phyloP scores from a whole-genome alignment of 2,329 filamentous ascomycete genomes.

The Stagonosporopsis vannaccii region DNA sequence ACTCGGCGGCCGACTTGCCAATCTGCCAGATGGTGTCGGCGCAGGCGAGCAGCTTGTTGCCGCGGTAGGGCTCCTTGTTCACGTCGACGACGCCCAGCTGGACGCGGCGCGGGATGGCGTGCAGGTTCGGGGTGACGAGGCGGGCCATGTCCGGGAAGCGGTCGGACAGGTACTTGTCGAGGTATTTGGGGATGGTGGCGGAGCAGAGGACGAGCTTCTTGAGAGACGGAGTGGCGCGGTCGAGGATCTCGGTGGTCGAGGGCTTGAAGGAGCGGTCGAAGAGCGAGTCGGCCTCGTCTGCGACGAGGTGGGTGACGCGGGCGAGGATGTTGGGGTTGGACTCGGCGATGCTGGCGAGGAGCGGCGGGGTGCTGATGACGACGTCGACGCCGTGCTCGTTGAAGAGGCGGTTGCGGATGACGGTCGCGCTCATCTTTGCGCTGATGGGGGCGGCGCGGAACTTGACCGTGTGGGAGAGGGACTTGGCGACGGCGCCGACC shows the following conservation, averaged over 20 bases:
- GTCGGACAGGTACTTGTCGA: conserved; percentile 83
- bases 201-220: conserved; percentile 92
- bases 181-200: conserved; percentile 88
- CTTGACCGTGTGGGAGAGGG: conserved; percentile 83
- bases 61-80: conserved; percentile 88
- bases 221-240: conserved; percentile 80
- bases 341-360: conserved; percentile 86
- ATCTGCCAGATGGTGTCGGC: conserved; percentile 95
- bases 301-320: conserved; percentile 85
- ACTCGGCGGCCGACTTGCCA: conserved; percentile 62
- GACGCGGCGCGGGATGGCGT: conserved; percentile 92
- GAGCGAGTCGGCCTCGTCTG: conserved; percentile 96
- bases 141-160: conserved; percentile 84
- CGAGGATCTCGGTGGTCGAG: conserved; percentile 81
- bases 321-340: conserved; percentile 91
- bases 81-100: conserved; percentile 94
- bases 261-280: conserved; percentile 92
- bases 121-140: conserved; percentile 92
- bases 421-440: conserved; percentile 74
- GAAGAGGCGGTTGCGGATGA: conserved; percentile 87
- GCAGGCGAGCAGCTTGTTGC: conserved; percentile 91
- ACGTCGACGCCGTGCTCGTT: conserved; percentile 82
- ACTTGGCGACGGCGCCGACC: conserved; percentile 81
- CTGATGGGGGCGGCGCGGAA: conserved; percentile 86
- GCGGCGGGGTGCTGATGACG: conserved; percentile 85